A percentile compares a stretch with the other conserved stretches of the same genome.
Evolutionary conservation across 2,329 filamentous ascomycete genomes (phyloP).

Genomic region (Penicillium occitanis): DNA sequence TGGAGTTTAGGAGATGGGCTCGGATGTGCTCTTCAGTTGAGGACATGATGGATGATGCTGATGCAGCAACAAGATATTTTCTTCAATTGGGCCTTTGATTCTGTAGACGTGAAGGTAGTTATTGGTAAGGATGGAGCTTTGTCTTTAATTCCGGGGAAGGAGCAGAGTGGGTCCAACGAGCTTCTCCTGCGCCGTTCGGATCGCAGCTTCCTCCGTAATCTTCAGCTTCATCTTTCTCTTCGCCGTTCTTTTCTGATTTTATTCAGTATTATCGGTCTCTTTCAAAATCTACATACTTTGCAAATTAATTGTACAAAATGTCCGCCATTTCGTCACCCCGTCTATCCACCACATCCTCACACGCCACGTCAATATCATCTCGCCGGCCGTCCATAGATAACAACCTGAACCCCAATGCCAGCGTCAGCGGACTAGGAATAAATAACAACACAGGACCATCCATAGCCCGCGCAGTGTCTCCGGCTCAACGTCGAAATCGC

Average conservation of each 20-base stretch:
- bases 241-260: not conserved
- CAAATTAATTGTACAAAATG: constrained; percentile 36
- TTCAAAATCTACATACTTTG: not conserved
- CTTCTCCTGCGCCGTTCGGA: not conserved
- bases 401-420: constrained; percentile 52
- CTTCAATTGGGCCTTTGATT: not conserved
- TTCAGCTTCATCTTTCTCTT: not conserved
- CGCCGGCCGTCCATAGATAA: constrained; percentile 71
- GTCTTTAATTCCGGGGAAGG: not conserved
- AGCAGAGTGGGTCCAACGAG: not conserved
- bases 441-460: constrained; percentile 30
- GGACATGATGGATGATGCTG: constrained; percentile 27
- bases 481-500: constrained; percentile 66
- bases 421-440: constrained; percentile 50
- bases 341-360: constrained; percentile 58
- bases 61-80: not conserved
- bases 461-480: constrained; percentile 44
- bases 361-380: constrained; percentile 70
- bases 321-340: constrained; percentile 61
- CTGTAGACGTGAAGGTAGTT: not conserved
- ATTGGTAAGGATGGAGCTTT: not conserved
- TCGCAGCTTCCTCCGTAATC: not conserved
- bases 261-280: not conserved
- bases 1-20: constrained; percentile 55
- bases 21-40: constrained; percentile 39